Evolutionary conservation across 1,284 basidiomycete genomes (phyloP).

Genomic region (Tetrapyrgos nigripes): DNA sequence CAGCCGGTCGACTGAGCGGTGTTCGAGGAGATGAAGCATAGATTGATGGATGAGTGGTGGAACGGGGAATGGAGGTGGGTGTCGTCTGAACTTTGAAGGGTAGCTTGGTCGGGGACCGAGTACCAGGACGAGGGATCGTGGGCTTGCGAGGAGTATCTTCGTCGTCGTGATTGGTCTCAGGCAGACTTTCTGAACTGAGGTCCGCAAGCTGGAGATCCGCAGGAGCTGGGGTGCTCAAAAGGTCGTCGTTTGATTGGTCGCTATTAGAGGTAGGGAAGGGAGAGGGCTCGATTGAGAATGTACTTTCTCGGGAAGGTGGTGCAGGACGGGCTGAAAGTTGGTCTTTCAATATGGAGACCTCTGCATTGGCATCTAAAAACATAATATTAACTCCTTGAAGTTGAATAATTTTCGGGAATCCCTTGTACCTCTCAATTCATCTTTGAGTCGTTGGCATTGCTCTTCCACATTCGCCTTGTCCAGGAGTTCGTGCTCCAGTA

Average conservation of each 20-base stretch:
- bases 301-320: constrained; percentile 25
- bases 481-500: constrained; percentile 96
- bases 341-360: constrained; percentile 84
- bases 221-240: constrained; percentile 62
- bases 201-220: constrained; percentile 69
- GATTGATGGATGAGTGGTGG: constrained; percentile 60
- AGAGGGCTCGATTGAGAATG: constrained; percentile 18
- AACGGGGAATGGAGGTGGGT: constrained; percentile 56
- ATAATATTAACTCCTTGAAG: constrained; percentile 26
- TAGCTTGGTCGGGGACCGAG: constrained; percentile 10
- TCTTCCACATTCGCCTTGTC: constrained; percentile 92
- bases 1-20: constrained; percentile 53
- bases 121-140: not conserved
- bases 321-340: constrained; percentile 54
- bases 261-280: constrained; percentile 31
- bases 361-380: constrained; percentile 81
- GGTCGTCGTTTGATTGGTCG: constrained; percentile 53
- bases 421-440: constrained; percentile 87
- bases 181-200: constrained; percentile 50
- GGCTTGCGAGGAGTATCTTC: constrained; percentile 22
- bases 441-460: constrained; percentile 90
- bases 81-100: constrained; percentile 5
- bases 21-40: constrained; percentile 51
- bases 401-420: constrained; percentile 15
- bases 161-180: constrained; percentile 18